A percentile compares a stretch with the other conserved stretches of the same genome.
Evolutionary conservation across 768 basidiomycete genomes (phyloP).

Genomic region (Trametes elegans): DNA sequence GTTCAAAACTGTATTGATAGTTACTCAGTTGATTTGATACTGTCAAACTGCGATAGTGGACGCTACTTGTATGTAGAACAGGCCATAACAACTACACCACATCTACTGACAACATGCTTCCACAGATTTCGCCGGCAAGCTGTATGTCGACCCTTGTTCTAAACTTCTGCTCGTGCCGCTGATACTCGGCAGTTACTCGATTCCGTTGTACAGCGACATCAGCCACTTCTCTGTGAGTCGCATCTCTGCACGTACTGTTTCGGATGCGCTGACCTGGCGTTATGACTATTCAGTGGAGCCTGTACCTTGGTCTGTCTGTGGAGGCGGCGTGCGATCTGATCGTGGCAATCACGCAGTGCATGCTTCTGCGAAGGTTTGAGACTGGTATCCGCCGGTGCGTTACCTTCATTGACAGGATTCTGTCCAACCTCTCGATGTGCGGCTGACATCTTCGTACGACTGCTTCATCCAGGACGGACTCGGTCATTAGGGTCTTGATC

Average conservation of each 20-base stretch:
- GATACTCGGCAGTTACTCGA: neutral
- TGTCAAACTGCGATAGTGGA: too few species aligned
- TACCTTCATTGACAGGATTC: too few species aligned
- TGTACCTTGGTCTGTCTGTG: conserved; percentile 16
- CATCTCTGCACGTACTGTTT: neutral
- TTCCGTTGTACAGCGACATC: conserved; percentile 1
- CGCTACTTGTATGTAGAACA: neutral
- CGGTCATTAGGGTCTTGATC: conserved; percentile 10
- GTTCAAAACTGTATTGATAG: too few species aligned
- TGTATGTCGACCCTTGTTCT: neutral
- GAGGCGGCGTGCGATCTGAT: conserved; percentile 13
- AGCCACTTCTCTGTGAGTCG: conserved; percentile 10
- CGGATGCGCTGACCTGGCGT: too few species aligned
- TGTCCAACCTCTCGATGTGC: too few species aligned
- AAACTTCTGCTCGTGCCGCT: neutral
- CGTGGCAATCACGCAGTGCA: conserved; percentile 14
- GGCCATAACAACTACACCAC: neutral
- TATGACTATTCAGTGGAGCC: conserved; percentile 19
- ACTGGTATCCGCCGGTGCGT: conserved; percentile 18
- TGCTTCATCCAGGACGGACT: conserved; percentile 14
- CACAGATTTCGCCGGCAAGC: neutral
- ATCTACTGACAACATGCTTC: neutral
- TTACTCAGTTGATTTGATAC: too few species aligned
- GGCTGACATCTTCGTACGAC: neutral
- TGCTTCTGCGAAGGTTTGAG: conserved; percentile 11